phyloP scores from a whole-genome alignment of 163 green algal genomes.

The Coccomyxa subellipsoidea region DNA sequence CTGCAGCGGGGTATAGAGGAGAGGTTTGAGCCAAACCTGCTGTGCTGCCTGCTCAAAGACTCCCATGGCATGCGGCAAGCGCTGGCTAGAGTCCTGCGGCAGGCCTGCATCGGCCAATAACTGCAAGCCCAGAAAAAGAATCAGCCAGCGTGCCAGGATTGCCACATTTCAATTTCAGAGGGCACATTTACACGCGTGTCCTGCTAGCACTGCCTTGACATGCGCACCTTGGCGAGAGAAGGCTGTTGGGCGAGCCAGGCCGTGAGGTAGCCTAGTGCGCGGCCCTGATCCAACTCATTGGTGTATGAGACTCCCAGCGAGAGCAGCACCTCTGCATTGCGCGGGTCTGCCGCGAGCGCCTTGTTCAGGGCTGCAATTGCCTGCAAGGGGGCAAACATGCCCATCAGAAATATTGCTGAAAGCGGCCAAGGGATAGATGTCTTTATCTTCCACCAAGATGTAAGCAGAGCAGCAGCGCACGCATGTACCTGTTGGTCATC shows the following conservation, averaged over 20 bases:
- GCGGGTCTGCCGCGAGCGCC: slow-evolving; percentile 71
- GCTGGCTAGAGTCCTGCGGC: slow-evolving; percentile 55
- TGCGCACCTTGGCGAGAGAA: slow-evolving; percentile 18
- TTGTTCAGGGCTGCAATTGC: slow-evolving; percentile 89
- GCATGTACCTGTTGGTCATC: slow-evolving; percentile 76
- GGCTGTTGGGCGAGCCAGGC: slow-evolving; percentile 59
- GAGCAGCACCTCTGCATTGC: slow-evolving; percentile 84
- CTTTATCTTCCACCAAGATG: not conserved
- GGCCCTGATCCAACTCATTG: slow-evolving; percentile 91
- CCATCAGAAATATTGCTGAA: not conserved
- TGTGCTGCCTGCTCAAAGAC: slow-evolving; percentile 16
- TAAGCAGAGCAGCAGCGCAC: not conserved
- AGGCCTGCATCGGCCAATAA: not conserved
- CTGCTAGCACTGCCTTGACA: not conserved
- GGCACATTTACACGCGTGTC: not conserved
- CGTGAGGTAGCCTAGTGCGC: slow-evolving; percentile 52
- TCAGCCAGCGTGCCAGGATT: no score
- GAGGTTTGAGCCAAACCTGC: not conserved
- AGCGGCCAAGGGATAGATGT: no score
- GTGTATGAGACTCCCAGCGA: slow-evolving; percentile 92
- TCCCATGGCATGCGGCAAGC: slow-evolving; percentile 39
- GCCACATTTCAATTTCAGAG: no score
- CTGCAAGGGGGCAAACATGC: slow-evolving; percentile 35
- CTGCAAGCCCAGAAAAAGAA: slow-evolving; percentile 13
- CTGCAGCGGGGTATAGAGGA: no score